Evolutionary conservation across 202 grass and related monocot genomes (phyloP), one percentile per base, ranked within the genome.

Genomic region (Panicum hallii): DNA sequence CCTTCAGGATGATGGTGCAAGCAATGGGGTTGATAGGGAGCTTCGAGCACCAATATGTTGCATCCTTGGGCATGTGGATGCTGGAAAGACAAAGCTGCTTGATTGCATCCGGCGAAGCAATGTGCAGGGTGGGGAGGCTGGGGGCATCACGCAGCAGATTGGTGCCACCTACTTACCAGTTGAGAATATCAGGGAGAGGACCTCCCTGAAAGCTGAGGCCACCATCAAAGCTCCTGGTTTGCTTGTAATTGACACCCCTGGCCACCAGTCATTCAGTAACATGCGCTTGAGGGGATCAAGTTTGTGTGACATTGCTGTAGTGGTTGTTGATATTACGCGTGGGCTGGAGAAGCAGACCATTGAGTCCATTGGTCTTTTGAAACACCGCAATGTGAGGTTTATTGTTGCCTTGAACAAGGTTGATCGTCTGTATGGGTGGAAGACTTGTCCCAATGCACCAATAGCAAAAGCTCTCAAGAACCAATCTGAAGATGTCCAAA

Each of bases 81-180:
- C 85, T 4, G 85, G 85, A 44, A 87, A 87, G 63, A 87, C 85
- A 16, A 87, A 44, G 43, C 63, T 87, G 53, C 79, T 82, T 22
- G 79, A 87, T 44, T 77, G 53, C 55, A 61, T 87, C 11, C 48
- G 78, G 64, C 63, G 4, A 44, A 81, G 49, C 78, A 81, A 81
- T 56, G 78, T 81, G 20, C 78, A 69, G 49, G 64, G 36, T 30
- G 78, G 64, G n/a, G 78, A 81, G 64, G 78, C 78, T 42, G 78
- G 64, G 1, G 64, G 64, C 0, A 81, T 81, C 20, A 81, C 78
- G 0, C 78, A 81, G 36, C 78, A 81, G 36, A 81, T 81, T 56
- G 78, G 64, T 56, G 63, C 78, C 7, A 81, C 64, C n/a, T 81
- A 81, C 63, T 30, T 81, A 44, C 78, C 78, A 10, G 64, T 28